phyloP scores from a whole-genome alignment of 768 basidiomycete genomes.

The Boletus rubescentipes region DNA sequence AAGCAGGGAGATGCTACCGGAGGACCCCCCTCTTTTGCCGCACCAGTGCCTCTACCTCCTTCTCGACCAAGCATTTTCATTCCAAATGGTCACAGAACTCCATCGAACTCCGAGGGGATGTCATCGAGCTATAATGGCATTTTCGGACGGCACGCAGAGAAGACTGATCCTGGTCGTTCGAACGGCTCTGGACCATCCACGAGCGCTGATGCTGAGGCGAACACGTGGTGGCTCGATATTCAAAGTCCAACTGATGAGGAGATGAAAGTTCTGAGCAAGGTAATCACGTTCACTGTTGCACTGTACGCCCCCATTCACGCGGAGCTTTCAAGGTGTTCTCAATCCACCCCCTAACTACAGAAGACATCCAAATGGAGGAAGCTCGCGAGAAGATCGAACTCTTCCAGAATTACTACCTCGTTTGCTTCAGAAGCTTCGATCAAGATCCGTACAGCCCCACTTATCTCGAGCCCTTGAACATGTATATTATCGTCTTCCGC shows the following conservation, averaged over 20 bases:
- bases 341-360: conserved; percentile 97
- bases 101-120: conserved; percentile 5
- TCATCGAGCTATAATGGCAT: conserved; percentile 11
- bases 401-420: conserved; percentile 97
- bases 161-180: conserved; percentile 17
- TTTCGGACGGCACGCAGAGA: conserved; percentile 22
- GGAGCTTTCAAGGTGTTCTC: conserved; percentile 71
- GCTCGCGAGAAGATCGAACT: conserved; percentile 99
- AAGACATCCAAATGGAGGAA: conserved; percentile 99
- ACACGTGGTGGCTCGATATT: conserved; percentile 98
- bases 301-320: conserved; percentile 1
- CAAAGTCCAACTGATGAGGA: conserved; percentile 94
- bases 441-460: conserved; percentile 98
- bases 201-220: conserved; percentile 54
- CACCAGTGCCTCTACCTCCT: conserved; percentile 9
- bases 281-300: conserved; percentile 28
- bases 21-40: background rate
- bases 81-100: conserved; percentile 8
- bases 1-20: conserved; percentile 8
- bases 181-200: conserved; percentile 24
- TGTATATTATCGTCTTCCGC: conserved; percentile 99
- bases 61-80: conserved; percentile 2
- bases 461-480: conserved; percentile 96
- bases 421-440: conserved; percentile 98
- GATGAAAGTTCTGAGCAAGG: conserved; percentile 96